Base-by-base conservation (phyloP, 495 filamentous ascomycete species). In the Hyaloscypha finlandica region DNA sequence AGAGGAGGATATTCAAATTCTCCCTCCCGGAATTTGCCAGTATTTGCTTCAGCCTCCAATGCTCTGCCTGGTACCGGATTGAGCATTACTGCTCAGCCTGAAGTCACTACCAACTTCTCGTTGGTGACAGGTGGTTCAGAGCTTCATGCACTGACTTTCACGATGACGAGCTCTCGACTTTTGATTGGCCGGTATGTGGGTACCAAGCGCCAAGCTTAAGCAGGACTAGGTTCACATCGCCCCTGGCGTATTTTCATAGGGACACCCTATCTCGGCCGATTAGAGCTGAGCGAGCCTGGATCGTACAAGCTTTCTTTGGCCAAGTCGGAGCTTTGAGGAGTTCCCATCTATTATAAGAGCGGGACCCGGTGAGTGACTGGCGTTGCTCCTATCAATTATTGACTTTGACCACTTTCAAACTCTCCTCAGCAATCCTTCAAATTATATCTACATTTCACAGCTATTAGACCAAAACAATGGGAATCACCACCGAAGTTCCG, bases 401-500 rank as follows among this genome's bases (percentile, higher is more conserved):
- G 32, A 1, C 39, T 63, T 52, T 52, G 37, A n/a, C 45, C 54
- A 12, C 25, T 63, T 53, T 54, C 22, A 19, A 63, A 32, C 61
- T 31, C 9, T 63, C 42, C 22, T 53, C 12, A 63, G 33, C 12
- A 33, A 52, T 14, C 25, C 19, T 33, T 19, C 8, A 54, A 11
- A 52, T 63, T 14, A 1, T 35, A 51, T 51, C 59, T 29, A 61
- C 29, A 19, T 35, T 63, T 20, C 30, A 29, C 48, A 54, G 19
- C 16, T 45, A 29, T 29, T 56, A 61, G 35, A 61, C 22, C 39
- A 63, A 5, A 66, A 73, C 14, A 66, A 82, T 84, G 80, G 77
- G 75, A 69, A 70, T 75, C 70, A 59, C 70, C 62, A 76, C 75
- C n/a, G 77, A 81, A 61, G 54, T 74, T 57, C 76, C 77, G 1